phyloP scores from a whole-genome alignment of 768 basidiomycete genomes.

The Lactarius sanguifluus region DNA sequence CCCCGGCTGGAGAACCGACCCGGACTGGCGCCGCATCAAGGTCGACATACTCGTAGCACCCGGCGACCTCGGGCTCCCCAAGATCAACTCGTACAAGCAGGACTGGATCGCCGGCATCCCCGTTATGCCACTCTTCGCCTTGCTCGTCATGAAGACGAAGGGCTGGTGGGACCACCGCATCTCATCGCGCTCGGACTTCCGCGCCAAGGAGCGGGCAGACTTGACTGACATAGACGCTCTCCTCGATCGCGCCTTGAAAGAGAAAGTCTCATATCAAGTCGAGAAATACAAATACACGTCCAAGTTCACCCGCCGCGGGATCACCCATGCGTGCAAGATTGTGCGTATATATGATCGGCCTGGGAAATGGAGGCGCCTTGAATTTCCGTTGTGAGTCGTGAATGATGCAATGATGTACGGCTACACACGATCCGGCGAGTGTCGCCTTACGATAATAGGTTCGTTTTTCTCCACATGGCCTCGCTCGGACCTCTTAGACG shows the following conservation, averaged over 20 bases:
- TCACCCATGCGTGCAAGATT: not conserved
- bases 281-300: not conserved
- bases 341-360: not conserved
- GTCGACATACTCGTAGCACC: slow-evolving; percentile 21
- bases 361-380: not conserved
- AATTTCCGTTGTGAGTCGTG: not conserved
- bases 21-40: not conserved
- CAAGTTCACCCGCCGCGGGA: not conserved
- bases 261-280: not conserved
- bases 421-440: too few species aligned
- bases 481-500: not conserved
- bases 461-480: not conserved
- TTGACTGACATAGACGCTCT: slow-evolving; percentile 12
- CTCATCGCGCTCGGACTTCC: not conserved
- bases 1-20: not conserved
- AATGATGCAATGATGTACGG: not conserved
- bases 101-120: not conserved
- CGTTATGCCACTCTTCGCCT: slow-evolving; percentile 17
- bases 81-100: not conserved
- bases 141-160: slow-evolving; percentile 21
- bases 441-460: not conserved
- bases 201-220: not conserved
- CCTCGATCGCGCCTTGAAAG: not conserved
- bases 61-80: slow-evolving; percentile 3
- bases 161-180: slow-evolving; percentile 13